Evolutionary conservation across 768 basidiomycete species (phyloP), one percentile per base, ranked within the genome.

Genomic region (Glaciozyma martinii): DNA sequence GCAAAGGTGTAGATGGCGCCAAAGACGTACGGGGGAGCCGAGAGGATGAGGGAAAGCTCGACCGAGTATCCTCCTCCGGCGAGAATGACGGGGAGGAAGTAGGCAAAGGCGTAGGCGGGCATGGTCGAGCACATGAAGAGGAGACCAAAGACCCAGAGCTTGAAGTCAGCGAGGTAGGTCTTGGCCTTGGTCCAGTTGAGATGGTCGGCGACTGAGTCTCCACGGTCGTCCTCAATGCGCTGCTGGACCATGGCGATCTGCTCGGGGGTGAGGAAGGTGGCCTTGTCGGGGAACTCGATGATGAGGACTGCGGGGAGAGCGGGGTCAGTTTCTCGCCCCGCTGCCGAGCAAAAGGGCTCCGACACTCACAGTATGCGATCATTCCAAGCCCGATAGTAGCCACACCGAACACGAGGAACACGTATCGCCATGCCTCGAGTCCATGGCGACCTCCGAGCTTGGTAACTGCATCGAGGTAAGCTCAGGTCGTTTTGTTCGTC

Each of bases 251-350:
- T 66, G 18, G 30, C 50, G 21, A 58, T 71, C 63, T 76, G 70
- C 10, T 74, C 73, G 21, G 59, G 54, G 0, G 65, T 64, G 32
- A 76, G 68, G 73, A 75, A 76, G n/a, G 54, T 74, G 46, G 63
- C 69, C 62, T 72, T 73, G 56, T 75, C 76, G 40, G 76, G 76
- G 74, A 76, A 76, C 61, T 76, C 75, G 52, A 75, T 72, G 49
- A 73, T 68, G n/a, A 42, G 15, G 50, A 60, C 37, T 40, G 37
- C 7, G n/a, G 30, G 15, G 29, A 54, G 19, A 21, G 18, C 15
- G 37, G 10, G 6, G 27, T 55, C 54, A 55, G 54, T 21, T 4
- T 13, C 32, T 32, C 5, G 27, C 23, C 7, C 18, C 8, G 21
- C 12, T 12, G 9, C 7, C 8, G 33, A 18, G 23, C 16, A 25